Conservation (phyloP, 2,329 filamentous ascomycete genomes). For the Colletotrichum sp. region DNA sequence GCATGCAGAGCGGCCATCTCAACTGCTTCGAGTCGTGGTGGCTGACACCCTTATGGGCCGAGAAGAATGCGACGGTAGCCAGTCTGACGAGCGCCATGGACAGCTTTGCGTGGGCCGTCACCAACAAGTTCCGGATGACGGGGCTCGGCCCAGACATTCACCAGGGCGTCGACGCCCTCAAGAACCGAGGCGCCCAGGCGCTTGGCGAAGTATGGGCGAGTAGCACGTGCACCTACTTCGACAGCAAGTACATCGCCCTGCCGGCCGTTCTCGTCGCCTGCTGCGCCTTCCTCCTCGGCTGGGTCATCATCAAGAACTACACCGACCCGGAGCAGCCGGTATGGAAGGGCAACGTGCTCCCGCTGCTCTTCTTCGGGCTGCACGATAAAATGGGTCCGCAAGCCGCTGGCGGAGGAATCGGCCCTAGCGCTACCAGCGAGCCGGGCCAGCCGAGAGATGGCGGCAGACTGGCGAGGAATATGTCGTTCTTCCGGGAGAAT, state of each 20-base stretch:
- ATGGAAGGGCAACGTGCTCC: constrained; percentile 15
- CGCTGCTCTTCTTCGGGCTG: constrained; percentile 7
- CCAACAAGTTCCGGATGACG: constrained; percentile 15
- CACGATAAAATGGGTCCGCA: background rate
- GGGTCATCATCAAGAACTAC: constrained; percentile 10
- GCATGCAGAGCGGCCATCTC: constrained; percentile 12
- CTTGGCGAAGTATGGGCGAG: background rate
- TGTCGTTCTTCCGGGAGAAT: background rate
- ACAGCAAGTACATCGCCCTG: background rate
- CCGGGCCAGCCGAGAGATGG: background rate
- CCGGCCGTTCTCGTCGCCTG: background rate
- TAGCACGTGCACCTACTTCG: constrained; percentile 5
- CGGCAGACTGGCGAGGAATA: background rate
- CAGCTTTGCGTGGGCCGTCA: constrained; percentile 7
- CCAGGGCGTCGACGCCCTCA: background rate
- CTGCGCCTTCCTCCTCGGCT: constrained; percentile 1
- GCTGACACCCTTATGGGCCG: constrained; percentile 7
- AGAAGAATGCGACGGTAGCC: constrained; percentile 5
- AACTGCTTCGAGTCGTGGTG: constrained; percentile 8
- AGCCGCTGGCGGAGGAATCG: background rate
- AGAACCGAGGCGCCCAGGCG: background rate
- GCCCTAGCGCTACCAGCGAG: background rate
- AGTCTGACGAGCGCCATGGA: background rate
- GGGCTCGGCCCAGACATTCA: background rate
- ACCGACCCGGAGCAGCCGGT: constrained; percentile 12